These are phyloP conservation scores for Trypanosoma mega DNA, from an alignment of 208 protist species.

Conservation along the genomic window DNA sequence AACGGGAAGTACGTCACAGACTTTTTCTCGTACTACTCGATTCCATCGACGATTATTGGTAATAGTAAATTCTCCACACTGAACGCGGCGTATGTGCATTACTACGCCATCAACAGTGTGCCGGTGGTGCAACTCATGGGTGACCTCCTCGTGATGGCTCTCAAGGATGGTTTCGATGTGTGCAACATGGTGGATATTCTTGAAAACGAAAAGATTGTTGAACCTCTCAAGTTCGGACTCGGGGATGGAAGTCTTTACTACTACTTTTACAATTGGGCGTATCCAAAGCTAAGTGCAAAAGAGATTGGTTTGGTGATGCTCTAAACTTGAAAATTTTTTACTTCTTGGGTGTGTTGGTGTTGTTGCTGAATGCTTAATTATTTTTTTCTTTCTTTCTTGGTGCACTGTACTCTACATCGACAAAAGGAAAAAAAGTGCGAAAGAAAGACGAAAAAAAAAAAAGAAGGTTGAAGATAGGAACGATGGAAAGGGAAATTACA, in stretches of 20 bases:
- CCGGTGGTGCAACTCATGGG: conserved; percentile 86
- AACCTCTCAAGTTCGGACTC: conserved; percentile 96
- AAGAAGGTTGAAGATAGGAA: not conserved
- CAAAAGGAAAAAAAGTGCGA: not conserved
- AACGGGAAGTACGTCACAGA: conserved; percentile 91
- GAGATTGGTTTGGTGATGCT: conserved; percentile 93
- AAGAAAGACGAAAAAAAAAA: conserved; percentile 1
- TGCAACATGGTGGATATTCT: conserved; percentile 99
- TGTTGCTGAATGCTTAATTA: too few species aligned
- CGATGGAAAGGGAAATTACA: not conserved
- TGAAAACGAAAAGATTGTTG: conserved; percentile 88
- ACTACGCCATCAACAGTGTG: conserved; percentile 93
- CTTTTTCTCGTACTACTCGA: conserved; percentile 97
- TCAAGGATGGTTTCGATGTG: conserved; percentile 95
- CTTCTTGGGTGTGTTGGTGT: too few species aligned
- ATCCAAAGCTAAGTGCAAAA: conserved; percentile 73
- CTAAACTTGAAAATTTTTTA: conserved; percentile 31
- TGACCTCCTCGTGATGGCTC: conserved; percentile 91
- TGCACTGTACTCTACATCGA: too few species aligned
- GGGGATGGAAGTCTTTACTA: conserved; percentile 98
- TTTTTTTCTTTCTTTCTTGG: too few species aligned
- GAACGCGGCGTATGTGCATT: conserved; percentile 96
- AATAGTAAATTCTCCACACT: conserved; percentile 93
- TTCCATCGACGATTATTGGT: conserved; percentile 97
- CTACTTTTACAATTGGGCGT: conserved; percentile 99